Evolutionary conservation across 208 protist species (phyloP), one percentile per base, ranked within the genome.

Genomic region (Blechomonas ayalai): DNA sequence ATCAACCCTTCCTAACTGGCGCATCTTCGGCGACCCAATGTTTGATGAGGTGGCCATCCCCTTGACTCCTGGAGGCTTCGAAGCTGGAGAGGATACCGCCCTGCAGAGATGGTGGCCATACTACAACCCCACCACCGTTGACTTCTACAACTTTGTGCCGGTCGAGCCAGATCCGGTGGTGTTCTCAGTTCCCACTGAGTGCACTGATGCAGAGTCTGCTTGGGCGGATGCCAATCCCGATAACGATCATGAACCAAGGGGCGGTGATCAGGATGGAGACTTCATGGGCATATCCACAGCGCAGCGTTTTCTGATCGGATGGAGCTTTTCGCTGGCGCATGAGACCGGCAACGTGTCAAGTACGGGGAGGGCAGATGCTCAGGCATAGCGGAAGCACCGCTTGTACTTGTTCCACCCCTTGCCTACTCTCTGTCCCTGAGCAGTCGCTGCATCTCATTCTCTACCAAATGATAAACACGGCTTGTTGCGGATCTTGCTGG

Each of bases 101-200:
- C 24, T 77, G 42, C 36, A 54, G 50, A 2, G 28, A 9, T 72
- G 56, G 55, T 24, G 44, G 29, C 39, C 58, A 3, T 43, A 50
- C 0, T 46, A 58, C 25, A 54, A 71, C n/a, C 33, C 73, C 1
- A 55, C 81, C 52, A 87, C 74, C 0, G 54, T 83, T 6, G 78
- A 87, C 52, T 87, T 81, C 50, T 87, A 81, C 48, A 78, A 83
- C 42, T 82, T 72, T 51, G 66, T 81, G 16, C 67, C 70, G 19
- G 50, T 45, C 8, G 25, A 35, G n/a, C 68, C 70, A n/a, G 47
- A 55, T 19, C 45, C 51, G 0, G 48, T 43, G n/a, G 58, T 76
- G 3, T 83, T 87, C 56, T 27, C 24, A 5, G 61, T 83, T 1
- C 78, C 78, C 3, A 46, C 40, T 13, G 42, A 69, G 47, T 82